Conservation (phyloP, 805 yeast species). For the Hanseniaspora opuntiae region DNA sequence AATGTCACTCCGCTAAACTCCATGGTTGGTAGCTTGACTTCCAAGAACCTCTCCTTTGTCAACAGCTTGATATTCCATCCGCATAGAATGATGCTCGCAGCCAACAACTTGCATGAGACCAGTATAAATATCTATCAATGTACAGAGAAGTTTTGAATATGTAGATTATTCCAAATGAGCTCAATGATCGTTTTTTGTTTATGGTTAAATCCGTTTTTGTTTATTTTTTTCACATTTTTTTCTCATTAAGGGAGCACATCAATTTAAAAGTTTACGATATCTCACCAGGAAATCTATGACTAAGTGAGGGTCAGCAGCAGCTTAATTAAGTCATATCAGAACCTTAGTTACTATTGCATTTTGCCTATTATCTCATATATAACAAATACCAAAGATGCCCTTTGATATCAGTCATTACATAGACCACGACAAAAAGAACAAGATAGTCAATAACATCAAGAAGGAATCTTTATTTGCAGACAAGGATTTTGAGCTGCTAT, state of each 20-base stretch:
- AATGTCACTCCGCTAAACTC: slow-evolving; percentile 27
- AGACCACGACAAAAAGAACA: background rate
- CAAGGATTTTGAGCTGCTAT: slow-evolving; percentile 42
- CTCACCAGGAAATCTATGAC: too few species aligned
- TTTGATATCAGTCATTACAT: background rate
- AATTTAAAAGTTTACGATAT: too few species aligned
- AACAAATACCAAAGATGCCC: background rate
- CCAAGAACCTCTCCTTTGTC: slow-evolving; percentile 34
- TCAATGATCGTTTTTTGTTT: background rate
- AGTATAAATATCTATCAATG: slow-evolving; percentile 51
- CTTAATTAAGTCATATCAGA: too few species aligned
- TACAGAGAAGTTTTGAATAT: slow-evolving; percentile 21
- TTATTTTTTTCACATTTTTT: background rate
- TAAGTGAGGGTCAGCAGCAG: too few species aligned
- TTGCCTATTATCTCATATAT: background rate
- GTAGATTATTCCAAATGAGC: too few species aligned
- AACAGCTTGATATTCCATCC: slow-evolving; percentile 74
- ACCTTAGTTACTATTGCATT: too few species aligned
- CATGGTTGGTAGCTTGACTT: slow-evolving; percentile 19
- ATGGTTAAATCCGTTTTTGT: background rate
- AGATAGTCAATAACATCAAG: background rate
- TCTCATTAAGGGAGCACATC: too few species aligned
- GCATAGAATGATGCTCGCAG: slow-evolving; percentile 85
- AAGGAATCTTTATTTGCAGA: background rate
- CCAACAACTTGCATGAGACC: slow-evolving; percentile 66